Evolutionary conservation across 1,284 basidiomycete genomes (phyloP).

Genomic region (Pseudozyma thailandica): DNA sequence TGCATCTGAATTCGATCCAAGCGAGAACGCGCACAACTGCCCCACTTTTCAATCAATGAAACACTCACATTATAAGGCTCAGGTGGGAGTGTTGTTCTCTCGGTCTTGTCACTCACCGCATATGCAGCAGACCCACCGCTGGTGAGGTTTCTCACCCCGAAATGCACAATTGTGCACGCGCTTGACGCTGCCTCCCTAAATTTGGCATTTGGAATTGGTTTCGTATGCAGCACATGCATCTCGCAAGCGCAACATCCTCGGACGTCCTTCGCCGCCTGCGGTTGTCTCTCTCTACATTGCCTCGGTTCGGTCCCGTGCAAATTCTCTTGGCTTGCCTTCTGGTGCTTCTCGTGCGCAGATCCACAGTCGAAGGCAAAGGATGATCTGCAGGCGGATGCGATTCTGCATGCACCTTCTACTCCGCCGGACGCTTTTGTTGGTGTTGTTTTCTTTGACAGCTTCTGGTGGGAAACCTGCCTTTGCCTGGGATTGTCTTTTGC

Average conservation of each 20-base stretch:
- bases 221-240: neutral
- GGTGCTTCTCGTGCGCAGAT: neutral
- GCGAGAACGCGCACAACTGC: neutral
- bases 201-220: conserved; percentile 5
- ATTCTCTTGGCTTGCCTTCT: too few relatives aligned
- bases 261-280: neutral
- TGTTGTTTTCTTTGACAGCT: neutral
- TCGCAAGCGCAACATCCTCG: neutral
- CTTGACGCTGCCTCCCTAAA: neutral
- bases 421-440: neutral
- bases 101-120: neutral
- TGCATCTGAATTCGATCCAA: neutral
- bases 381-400: neutral
- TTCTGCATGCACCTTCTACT: neutral
- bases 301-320: neutral
- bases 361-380: too few relatives aligned
- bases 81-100: neutral
- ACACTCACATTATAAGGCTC: too few relatives aligned
- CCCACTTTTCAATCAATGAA: neutral
- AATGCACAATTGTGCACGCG: neutral
- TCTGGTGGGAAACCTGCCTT: too few relatives aligned
- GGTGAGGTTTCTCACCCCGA: neutral
- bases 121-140: too few relatives aligned
- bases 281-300: neutral
- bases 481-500: too few relatives aligned